Evolutionary conservation across 352 stramenopile genomes (phyloP), one percentile per base, ranked within the genome.

Genomic region (Pythium dissimile): DNA sequence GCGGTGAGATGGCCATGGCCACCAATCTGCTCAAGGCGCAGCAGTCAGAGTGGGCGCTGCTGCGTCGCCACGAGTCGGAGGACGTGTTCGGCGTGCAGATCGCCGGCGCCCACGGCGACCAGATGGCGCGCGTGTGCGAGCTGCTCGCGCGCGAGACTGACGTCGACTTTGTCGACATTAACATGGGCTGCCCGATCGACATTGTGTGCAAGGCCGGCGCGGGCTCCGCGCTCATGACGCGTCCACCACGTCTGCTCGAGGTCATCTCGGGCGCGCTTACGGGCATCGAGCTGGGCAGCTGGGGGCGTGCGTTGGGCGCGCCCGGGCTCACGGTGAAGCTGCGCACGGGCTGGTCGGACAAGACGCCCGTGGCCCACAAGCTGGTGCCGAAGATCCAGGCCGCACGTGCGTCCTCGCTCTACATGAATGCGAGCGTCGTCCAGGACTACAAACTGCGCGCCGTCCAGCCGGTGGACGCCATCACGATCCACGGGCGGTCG

Each of bases 101-200:
- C 28, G 96, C 96, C 0, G 92, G 87, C 5, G 88, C 77, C 10
- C 80, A 97, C 66, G 74, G 88, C 10, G 95, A 99, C 69, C 88
- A 98, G 62, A 97, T 98, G 76, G 88, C 88, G 12, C 75, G 96
- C 38, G 81, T 93, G 18, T 92, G 85, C 28, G 95, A 99, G 56
- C 62, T 99, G 31, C 72, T 99, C 31, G 78, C 96, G 50, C 87
- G 88, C 16, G 88, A 98, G 66, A 89, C 84, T 35, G 77, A 96
- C 27, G 76, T 98, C 21, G 96, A 99, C 77, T 99, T 99, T 81
- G 84, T 99, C 28, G 97, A 99, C 77, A 90, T 99, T 65, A 99
- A 99, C 83, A 92, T 99, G 71, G 97, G 97, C 42, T 99, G 97
- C 73, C 97, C 97, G 12, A 98, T 99, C 56, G 97, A 99, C 71